Base-by-base conservation (phyloP, 2,329 filamentous ascomycete genomes). In the Didymella exigua region DNA sequence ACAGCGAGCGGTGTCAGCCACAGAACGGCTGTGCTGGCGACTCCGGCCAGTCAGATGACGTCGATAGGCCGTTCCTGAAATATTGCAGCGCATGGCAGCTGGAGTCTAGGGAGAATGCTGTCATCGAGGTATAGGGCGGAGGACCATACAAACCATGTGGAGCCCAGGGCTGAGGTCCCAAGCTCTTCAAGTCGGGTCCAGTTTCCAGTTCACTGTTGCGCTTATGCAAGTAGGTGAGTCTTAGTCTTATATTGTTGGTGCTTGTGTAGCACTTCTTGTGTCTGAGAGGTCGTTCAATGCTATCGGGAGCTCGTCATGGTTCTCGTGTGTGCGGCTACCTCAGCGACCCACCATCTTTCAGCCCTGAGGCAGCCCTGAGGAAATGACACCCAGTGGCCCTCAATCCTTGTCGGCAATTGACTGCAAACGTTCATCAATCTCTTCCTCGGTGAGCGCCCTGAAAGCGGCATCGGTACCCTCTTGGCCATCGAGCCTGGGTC, bases 381-480 rank as follows among this genome's bases (percentile, higher is more conserved):
- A 38, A 24, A 38, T 45, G 56, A 31, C 30, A 54, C 69, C 75
- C 86, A 99, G 79, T 99, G 34, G 36, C 54, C 69, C 75, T 86
- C 84, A 99, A 80, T 99, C 95, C 86, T 97, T 98, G 84, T 99
- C 95, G 55, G 92, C 92, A 77, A 99, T 99, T 52, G 93, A 92
- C 79, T 98, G 93, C 81, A 99, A 86, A 78, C 95, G 86, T 80
- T 98, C 95, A 72, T 99, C 95, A 76, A 99, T 97, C 85, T 99
- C 93, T 30, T 98, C 93, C 79, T 97, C 93, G 26, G 90, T 96
- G 77, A 99, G 84, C 67, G 88, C 89, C 75, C 93, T 87, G 84
- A 99, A 99, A 59, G 82, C 82, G 44, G 88, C 78, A 70, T 91
- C 85, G 60, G 88, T 89, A 62, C 91, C 91, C 75, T 96, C 90